A percentile compares a stretch with the other conserved stretches of the same genome.
These are phyloP conservation scores for Corchorus capsularis DNA, from an alignment of 345 rosid species.

Conservation along the genomic window DNA sequence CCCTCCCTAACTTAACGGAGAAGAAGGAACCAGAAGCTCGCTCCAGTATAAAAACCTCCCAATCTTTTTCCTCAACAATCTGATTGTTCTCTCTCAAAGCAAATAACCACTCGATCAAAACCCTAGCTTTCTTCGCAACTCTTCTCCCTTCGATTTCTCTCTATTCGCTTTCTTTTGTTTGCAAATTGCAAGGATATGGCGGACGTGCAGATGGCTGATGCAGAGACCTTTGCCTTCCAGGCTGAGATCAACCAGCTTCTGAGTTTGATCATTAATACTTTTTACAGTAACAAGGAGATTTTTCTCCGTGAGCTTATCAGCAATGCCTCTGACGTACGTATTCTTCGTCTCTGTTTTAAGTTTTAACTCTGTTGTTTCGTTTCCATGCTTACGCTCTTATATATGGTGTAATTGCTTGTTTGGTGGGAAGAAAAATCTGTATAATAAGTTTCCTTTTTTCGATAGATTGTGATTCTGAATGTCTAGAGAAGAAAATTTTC, in stretches of 20 bases:
- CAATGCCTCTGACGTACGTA: conserved; percentile 67
- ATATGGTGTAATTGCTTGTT: neutral
- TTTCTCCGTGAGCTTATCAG: conserved; percentile 75
- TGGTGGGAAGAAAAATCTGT: neutral
- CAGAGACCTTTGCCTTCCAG: conserved; percentile 91
- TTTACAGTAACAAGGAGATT: conserved; percentile 93
- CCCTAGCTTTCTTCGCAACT: neutral
- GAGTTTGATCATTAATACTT: conserved; percentile 86
- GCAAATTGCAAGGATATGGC: conserved; percentile 40
- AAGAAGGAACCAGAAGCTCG: conserved; percentile 53
- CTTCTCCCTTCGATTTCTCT: neutral
- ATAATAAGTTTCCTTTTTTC: neutral
- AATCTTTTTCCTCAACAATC: accelerated
- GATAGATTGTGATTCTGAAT: neutral
- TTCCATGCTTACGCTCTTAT: neutral
- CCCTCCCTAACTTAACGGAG: conserved; percentile 10
- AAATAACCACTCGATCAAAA: neutral
- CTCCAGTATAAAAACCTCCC: conserved; percentile 30
- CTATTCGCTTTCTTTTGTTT: neutral
- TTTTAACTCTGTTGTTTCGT: neutral
- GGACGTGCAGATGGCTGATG: conserved; percentile 73
- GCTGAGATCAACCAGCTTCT: conserved; percentile 90
- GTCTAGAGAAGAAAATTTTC: neutral
- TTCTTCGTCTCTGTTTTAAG: neutral
- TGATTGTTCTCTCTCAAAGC: neutral